Base-by-base conservation (phyloP, 805 yeast genomes). In the Metschnikowia lochheadii region DNA sequence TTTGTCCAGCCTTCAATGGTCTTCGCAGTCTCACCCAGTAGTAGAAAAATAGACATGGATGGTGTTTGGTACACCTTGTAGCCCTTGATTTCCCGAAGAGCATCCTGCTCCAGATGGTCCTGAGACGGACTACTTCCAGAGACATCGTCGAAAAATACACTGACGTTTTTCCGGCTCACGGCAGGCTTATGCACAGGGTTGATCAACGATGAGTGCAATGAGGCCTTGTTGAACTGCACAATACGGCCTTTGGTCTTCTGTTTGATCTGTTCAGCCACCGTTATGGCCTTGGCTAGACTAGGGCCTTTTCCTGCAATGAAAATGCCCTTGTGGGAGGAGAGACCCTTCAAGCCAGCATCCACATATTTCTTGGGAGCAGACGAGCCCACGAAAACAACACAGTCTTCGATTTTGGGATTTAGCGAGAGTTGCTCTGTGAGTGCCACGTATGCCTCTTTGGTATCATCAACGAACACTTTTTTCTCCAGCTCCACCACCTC, bases 211-310 rank as follows among this genome's bases (percentile, higher is more conserved):
- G 50, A 44, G 40, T 54, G 58, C 21, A 45, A 43, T n/a, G 49
- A 37, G 11, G 59, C 52, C 39, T 56, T 54, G 47, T 59, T 63
- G 45, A 46, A 53, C 49, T 63, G 67, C 6, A 44, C 42, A 7
- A 57, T 26, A n/a, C 36, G 34, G n/a, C 49, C 54, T 8, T 29
- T 15, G 10, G 44, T 4, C 20, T 53, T 49, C 34, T 50, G 54
- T 49, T 64, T 64, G 20, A 56, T 53, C 17, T 55, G 56, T 40
- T 64, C 68, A 6, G 56, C 61, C 5, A 59, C 53, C 1, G 63
- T 51, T 3, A 64, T 53, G 15, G 61, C 54, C 47, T 61, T 62
- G 14, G 55, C 49, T 3, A 62, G 51, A 10, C 54, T 50, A 3
- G 39, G 38, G 18, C 66, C 60, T 33, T 50, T 60, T n/a, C 58